These are phyloP conservation scores for Rhizophora mangle DNA, from an alignment of 345 rosid species.

Conservation along the genomic window DNA sequence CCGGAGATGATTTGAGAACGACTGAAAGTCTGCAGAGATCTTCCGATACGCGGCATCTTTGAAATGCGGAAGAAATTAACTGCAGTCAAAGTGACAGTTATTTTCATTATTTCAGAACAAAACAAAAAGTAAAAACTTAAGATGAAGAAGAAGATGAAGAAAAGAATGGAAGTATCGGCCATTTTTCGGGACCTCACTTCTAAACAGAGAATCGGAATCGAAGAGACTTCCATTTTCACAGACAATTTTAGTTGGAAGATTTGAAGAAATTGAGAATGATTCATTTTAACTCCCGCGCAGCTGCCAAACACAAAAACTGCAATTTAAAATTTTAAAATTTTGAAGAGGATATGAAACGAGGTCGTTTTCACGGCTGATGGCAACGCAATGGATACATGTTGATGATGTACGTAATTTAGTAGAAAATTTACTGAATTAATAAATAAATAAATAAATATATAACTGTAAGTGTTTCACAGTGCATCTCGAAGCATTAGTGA, in stretches of 20 bases:
- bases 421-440: too few species aligned
- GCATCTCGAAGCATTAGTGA: too few species aligned
- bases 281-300: neutral
- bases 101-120: neutral
- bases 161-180: neutral
- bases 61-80: conserved; percentile 67
- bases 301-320: too few species aligned
- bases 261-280: neutral
- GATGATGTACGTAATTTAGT: too few species aligned
- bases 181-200: conserved; percentile 1
- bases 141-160: neutral
- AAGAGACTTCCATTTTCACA: neutral
- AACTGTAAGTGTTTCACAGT: too few species aligned
- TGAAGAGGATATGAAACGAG: too few species aligned
- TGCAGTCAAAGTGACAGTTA: conserved; percentile 22
- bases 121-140: neutral
- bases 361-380: too few species aligned
- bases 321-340: too few species aligned
- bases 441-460: too few species aligned
- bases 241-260: neutral
- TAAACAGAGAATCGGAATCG: conserved; percentile 11
- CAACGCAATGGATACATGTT: too few species aligned
- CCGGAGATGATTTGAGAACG: conserved; percentile 37
- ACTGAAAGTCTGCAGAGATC: conserved; percentile 67
- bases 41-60: conserved; percentile 69